Conservation (phyloP, 1,284 basidiomycete genomes). For the Puccinia novopanici region DNA sequence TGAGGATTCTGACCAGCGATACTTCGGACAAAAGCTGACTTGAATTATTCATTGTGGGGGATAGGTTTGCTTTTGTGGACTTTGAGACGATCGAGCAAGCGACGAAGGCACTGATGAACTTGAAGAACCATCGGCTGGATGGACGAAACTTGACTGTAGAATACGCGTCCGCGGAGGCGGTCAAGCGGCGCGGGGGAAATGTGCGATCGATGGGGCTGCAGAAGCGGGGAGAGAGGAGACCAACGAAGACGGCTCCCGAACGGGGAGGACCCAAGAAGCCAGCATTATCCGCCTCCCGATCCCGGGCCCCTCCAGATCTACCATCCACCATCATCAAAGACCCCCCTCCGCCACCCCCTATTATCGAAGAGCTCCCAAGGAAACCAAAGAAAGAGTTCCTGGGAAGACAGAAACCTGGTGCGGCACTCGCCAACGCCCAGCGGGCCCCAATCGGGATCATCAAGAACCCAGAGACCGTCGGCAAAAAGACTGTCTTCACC, state of each 20-base stretch:
- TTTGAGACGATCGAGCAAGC: constrained; percentile 78
- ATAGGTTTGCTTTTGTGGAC: constrained; percentile 91
- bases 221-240: neutral
- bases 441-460: constrained; percentile 43
- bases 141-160: constrained; percentile 85
- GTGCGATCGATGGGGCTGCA: neutral
- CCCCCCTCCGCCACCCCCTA: neutral
- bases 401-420: constrained; percentile 46
- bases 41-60: constrained; percentile 9
- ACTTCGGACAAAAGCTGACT: neutral
- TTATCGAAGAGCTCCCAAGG: neutral
- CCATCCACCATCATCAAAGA: neutral
- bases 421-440: constrained; percentile 42
- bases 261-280: neutral
- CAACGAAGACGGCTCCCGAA: neutral
- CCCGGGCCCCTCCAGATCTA: neutral
- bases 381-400: constrained; percentile 21
- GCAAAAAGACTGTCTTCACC: constrained; percentile 24
- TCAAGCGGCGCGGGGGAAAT: constrained; percentile 34
- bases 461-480: constrained; percentile 26
- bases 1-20: constrained; percentile 60
- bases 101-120: constrained; percentile 77
- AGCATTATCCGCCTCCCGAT: neutral
- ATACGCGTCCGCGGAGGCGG: constrained; percentile 63
- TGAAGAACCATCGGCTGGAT: constrained; percentile 78